phyloP scores from a whole-genome alignment of 352 stramenopile species.

The Phytophthora pisi region DNA sequence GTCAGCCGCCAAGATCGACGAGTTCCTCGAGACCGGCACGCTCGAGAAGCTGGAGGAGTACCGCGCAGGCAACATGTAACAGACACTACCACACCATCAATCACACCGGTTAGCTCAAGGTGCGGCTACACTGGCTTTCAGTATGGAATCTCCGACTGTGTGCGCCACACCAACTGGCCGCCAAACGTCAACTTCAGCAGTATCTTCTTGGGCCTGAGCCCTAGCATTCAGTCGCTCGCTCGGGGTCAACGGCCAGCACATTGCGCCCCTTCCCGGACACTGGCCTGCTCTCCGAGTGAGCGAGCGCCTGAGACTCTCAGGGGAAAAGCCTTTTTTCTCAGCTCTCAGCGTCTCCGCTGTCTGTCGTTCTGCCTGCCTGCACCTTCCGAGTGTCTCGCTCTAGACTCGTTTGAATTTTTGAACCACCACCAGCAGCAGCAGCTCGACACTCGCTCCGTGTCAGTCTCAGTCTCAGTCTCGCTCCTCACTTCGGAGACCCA shows the following conservation, averaged over 20 bases:
- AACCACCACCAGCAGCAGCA: background rate
- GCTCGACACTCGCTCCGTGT: background rate
- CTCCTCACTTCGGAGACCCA: background rate
- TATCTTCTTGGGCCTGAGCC: background rate
- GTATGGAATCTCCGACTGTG: background rate
- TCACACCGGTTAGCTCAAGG: background rate
- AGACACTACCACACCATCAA: background rate
- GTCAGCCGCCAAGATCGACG: constrained; percentile 81
- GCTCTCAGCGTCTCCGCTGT: background rate
- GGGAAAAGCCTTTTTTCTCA: background rate
- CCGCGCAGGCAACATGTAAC: constrained; percentile 73
- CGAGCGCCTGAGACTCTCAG: background rate
- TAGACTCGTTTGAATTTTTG: background rate
- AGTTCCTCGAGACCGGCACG: constrained; percentile 85
- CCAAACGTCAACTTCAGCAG: constrained; percentile 3
- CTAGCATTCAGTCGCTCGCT: background rate
- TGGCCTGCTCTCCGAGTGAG: background rate
- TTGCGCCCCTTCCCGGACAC: background rate
- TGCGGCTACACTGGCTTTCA: background rate
- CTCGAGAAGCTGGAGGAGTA: constrained; percentile 84
- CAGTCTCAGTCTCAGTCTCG: background rate
- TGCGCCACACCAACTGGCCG: background rate
- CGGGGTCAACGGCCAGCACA: background rate
- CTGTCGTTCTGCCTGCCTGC: background rate
- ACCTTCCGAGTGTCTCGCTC: background rate